A percentile compares a stretch with the other conserved stretches of the same genome.
Conservation (phyloP, 352 stramenopile genomes). For the Elongisporangium anandrum region DNA sequence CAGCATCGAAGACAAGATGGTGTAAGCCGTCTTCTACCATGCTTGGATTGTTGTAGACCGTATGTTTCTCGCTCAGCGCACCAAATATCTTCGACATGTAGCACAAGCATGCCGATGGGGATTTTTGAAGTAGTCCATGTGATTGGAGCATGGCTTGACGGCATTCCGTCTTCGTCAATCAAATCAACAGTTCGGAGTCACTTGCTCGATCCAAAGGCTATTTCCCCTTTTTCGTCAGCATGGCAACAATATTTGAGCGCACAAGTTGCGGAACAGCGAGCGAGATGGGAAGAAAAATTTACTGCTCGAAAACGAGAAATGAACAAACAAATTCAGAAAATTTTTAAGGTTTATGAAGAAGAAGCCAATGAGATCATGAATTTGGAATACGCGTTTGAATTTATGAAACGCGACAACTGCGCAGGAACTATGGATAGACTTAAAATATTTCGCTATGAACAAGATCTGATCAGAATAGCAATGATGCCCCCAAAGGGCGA, state of each 20-base stretch:
- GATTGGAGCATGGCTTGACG: constrained; percentile 23
- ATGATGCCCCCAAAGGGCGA: background rate
- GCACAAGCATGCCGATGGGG: background rate
- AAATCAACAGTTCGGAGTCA: constrained; percentile 17
- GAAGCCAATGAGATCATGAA: constrained; percentile 17
- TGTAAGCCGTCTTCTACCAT: constrained; percentile 5
- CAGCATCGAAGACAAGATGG: background rate
- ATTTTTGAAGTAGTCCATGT: constrained; percentile 2
- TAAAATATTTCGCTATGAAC: constrained; percentile 2
- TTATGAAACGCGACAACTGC: constrained; percentile 6
- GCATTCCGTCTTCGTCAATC: constrained; percentile 8
- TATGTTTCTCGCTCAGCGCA: constrained; percentile 7
- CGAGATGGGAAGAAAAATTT: constrained; percentile 18
- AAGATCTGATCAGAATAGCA: constrained; percentile 5
- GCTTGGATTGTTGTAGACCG: constrained; percentile 20
- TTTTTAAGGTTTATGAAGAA: constrained; percentile 32
- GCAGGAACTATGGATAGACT: background rate
- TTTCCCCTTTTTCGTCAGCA: constrained; percentile 8
- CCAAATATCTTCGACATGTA: background rate
- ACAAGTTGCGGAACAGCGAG: background rate
- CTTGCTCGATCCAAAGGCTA: constrained; percentile 18
- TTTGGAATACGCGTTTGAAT: constrained; percentile 9
- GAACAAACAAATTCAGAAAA: constrained; percentile 14
- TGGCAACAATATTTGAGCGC: constrained; percentile 7
- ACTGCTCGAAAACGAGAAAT: constrained; percentile 17